Conservation (phyloP, 495 filamentous ascomycete species). For the Trichoderma asperelloides region DNA sequence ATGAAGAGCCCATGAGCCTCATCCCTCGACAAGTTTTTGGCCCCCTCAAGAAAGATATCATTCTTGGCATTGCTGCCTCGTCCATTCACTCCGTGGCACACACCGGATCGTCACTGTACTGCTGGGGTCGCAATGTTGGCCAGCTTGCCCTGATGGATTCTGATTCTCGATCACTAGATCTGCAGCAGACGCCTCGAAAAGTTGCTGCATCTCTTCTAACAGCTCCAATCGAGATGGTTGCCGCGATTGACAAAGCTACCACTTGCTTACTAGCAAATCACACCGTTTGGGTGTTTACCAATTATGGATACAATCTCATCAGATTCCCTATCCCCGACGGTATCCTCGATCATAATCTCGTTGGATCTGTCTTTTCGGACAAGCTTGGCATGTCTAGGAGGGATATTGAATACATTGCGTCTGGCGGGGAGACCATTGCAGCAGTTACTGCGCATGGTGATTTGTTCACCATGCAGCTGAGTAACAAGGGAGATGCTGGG, state of each 20-base stretch:
- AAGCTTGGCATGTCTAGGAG: constrained; percentile 56
- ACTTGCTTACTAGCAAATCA: constrained; percentile 75
- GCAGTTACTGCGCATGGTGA: constrained; percentile 77
- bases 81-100: constrained; percentile 85
- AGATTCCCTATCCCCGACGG: constrained; percentile 63
- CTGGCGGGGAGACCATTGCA: constrained; percentile 83
- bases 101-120: constrained; percentile 72
- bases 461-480: constrained; percentile 71
- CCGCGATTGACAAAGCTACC: constrained; percentile 87
- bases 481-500: constrained; percentile 50
- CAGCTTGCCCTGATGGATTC: constrained; percentile 92
- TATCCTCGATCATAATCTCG: constrained; percentile 58
- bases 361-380: constrained; percentile 48
- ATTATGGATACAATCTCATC: constrained; percentile 83
- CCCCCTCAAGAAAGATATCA: constrained; percentile 72
- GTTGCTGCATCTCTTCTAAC: constrained; percentile 83
- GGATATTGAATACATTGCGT: constrained; percentile 63
- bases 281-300: constrained; percentile 86
- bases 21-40: constrained; percentile 86
- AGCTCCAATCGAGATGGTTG: constrained; percentile 64
- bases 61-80: constrained; percentile 82
- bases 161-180: constrained; percentile 79
- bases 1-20: constrained; percentile 72
- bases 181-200: constrained; percentile 71
- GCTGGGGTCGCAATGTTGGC: constrained; percentile 92